Conservation (phyloP, 768 basidiomycete genomes). For the Boletus rubroflammeus region DNA sequence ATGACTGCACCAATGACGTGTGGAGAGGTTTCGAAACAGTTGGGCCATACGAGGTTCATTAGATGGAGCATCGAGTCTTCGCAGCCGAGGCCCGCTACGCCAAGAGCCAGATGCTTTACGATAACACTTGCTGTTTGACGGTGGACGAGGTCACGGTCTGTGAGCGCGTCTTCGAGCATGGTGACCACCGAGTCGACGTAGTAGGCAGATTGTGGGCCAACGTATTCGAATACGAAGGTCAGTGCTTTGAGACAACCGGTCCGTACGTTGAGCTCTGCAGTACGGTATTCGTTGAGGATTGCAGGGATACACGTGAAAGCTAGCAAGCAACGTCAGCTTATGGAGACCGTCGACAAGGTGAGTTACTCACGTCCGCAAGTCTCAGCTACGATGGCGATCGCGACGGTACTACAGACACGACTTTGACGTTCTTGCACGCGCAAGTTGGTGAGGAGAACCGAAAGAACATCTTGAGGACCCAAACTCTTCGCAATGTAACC, state of each 20-base stretch:
- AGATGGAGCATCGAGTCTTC: slow-evolving; percentile 98
- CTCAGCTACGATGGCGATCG: slow-evolving; percentile 93
- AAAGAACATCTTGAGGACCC: slow-evolving; percentile 97
- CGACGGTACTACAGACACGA: slow-evolving; percentile 97
- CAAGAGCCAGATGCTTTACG: slow-evolving; percentile 95
- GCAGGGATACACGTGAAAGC: slow-evolving; percentile 99
- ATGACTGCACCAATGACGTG: slow-evolving; percentile 98
- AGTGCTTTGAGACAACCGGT: slow-evolving; percentile 98
- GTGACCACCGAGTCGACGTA: slow-evolving; percentile 97
- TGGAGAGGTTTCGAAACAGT: slow-evolving; percentile 97
- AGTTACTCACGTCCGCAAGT: slow-evolving; percentile 68
- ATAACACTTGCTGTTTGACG: slow-evolving; percentile 98
- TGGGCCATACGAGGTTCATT: slow-evolving; percentile 99
- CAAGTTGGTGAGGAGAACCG: slow-evolving; percentile 91
- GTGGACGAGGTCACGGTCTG: slow-evolving; percentile 97
- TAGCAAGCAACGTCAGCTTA: slow-evolving; percentile 21
- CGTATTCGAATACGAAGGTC: slow-evolving; percentile 99
- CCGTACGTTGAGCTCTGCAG: slow-evolving; percentile 96
- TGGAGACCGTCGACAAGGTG: neutral
- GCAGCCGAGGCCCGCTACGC: slow-evolving; percentile 94
- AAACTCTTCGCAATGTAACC: slow-evolving; percentile 99
- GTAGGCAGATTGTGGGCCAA: slow-evolving; percentile 93
- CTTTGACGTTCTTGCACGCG: slow-evolving; percentile 99
- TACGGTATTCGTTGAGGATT: slow-evolving; percentile 97
- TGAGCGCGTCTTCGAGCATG: slow-evolving; percentile 96